Conservation (phyloP, 2,329 filamentous ascomycete genomes). For the Sarocladiaceae sp. region DNA sequence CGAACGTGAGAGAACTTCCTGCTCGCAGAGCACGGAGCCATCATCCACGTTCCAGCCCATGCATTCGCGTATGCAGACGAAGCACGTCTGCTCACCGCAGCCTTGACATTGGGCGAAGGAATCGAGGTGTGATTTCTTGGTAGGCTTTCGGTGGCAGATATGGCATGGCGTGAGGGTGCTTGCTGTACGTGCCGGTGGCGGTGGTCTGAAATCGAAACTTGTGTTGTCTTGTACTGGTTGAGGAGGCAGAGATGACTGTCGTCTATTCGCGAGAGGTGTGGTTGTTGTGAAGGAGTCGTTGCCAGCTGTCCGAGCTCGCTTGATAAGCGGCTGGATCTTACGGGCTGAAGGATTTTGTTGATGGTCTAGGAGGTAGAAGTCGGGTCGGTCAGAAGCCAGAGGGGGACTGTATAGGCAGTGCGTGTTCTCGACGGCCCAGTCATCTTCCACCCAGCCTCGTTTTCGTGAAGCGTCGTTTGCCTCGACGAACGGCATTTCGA, state of each 20-base stretch:
- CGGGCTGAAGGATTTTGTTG: conserved; percentile 19
- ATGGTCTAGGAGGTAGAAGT: conserved; percentile 22
- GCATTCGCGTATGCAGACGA: conserved; percentile 62
- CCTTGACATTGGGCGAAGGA: conserved; percentile 58
- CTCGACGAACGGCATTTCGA: conserved; percentile 29
- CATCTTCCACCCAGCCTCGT: conserved; percentile 26
- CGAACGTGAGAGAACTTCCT: conserved; percentile 34
- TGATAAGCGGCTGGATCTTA: conserved; percentile 24
- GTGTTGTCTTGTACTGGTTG: not conserved
- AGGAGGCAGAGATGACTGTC: not conserved
- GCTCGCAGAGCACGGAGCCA: conserved; percentile 20
- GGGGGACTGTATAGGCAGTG: conserved; percentile 20
- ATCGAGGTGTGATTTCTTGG: conserved; percentile 58
- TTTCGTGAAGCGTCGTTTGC: conserved; percentile 23
- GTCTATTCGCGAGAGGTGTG: not conserved
- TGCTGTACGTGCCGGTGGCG: not conserved
- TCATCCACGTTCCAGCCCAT: conserved; percentile 36
- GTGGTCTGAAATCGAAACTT: conserved; percentile 2
- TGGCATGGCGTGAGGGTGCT: conserved; percentile 50
- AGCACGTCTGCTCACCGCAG: conserved; percentile 58
- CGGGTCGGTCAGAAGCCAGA: conserved; percentile 13
- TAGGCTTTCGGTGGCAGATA: conserved; percentile 60
- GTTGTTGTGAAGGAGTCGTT: conserved; percentile 1
- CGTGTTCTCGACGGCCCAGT: conserved; percentile 10
- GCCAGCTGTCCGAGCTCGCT: conserved; percentile 22